Conservation (phyloP, 768 basidiomycete genomes). For the Crucibulum laeve region DNA sequence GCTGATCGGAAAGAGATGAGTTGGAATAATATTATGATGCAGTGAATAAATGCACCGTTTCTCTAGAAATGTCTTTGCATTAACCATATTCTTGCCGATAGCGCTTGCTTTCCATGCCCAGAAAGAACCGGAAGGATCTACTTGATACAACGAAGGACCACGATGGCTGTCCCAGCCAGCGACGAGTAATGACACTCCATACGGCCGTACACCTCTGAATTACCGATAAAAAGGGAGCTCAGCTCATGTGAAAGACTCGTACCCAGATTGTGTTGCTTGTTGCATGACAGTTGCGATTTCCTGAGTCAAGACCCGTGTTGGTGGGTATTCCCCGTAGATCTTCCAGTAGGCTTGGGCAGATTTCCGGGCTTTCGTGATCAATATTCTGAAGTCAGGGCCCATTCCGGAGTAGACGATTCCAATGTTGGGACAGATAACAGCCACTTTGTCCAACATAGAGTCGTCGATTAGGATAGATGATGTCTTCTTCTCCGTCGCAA, state of each 20-base stretch:
- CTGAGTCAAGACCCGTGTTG: conserved; percentile 92
- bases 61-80: conserved; percentile 98
- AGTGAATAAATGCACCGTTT: conserved; percentile 67
- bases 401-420: conserved; percentile 99
- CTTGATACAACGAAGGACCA: conserved; percentile 97
- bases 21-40: conserved; percentile 13
- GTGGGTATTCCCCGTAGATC: conserved; percentile 97
- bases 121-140: conserved; percentile 97
- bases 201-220: conserved; percentile 93
- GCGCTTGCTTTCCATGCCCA: conserved; percentile 99
- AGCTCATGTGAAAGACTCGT: conserved; percentile 4
- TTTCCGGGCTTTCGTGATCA: conserved; percentile 93
- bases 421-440: conserved; percentile 96
- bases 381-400: conserved; percentile 97
- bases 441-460: conserved; percentile 96
- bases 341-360: conserved; percentile 99
- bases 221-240: conserved; percentile 17
- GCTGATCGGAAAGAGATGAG: conserved; percentile 38
- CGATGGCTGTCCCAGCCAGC: conserved; percentile 94
- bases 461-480: conserved; percentile 98
- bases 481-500: conserved; percentile 99
- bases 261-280: conserved; percentile 98
- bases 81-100: conserved; percentile 99
- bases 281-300: conserved; percentile 99
- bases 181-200: conserved; percentile 93